Evolutionary conservation across 2,329 filamentous ascomycete species (phyloP).

Genomic region (Aspergillus sojae): DNA sequence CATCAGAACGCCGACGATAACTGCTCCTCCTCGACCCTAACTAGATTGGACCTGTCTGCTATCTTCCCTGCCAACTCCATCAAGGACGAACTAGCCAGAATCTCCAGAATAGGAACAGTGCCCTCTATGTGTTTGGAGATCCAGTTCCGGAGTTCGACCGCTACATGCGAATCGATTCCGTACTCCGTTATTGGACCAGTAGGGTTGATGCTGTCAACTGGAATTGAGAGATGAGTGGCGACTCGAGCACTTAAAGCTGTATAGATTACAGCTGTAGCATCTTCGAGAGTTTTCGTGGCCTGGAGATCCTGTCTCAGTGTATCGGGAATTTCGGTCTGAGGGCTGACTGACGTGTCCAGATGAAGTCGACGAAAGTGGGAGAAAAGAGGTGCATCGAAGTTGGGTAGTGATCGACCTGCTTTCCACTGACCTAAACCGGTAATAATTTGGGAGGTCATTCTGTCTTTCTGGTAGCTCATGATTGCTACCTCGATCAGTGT

Average conservation of each 20-base stretch:
- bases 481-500: slow-evolving; percentile 25
- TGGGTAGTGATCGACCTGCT: slow-evolving; percentile 21
- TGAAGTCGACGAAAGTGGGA: slow-evolving; percentile 23
- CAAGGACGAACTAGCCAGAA: slow-evolving; percentile 28
- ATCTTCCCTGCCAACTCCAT: slow-evolving; percentile 27
- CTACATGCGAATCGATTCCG: slow-evolving; percentile 49
- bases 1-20: too few species aligned
- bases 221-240: slow-evolving; percentile 23
- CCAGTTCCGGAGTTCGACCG: slow-evolving; percentile 51
- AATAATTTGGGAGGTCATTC: slow-evolving; percentile 20
- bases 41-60: slow-evolving; percentile 15
- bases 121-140: slow-evolving; percentile 38
- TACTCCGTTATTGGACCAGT: slow-evolving; percentile 35
- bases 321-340: neutral
- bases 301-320: slow-evolving; percentile 17
- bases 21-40: neutral
- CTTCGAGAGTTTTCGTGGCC: slow-evolving; percentile 17
- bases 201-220: slow-evolving; percentile 24
- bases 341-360: slow-evolving; percentile 2
- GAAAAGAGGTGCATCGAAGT: slow-evolving; percentile 28
- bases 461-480: neutral
- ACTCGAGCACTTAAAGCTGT: slow-evolving; percentile 21
- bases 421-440: slow-evolving; percentile 29
- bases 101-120: slow-evolving; percentile 30
- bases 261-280: slow-evolving; percentile 21